These are phyloP conservation scores for Pseudogymnoascus sp. DNA, from an alignment of 2,329 filamentous ascomycete genomes.

Conservation along the genomic window DNA sequence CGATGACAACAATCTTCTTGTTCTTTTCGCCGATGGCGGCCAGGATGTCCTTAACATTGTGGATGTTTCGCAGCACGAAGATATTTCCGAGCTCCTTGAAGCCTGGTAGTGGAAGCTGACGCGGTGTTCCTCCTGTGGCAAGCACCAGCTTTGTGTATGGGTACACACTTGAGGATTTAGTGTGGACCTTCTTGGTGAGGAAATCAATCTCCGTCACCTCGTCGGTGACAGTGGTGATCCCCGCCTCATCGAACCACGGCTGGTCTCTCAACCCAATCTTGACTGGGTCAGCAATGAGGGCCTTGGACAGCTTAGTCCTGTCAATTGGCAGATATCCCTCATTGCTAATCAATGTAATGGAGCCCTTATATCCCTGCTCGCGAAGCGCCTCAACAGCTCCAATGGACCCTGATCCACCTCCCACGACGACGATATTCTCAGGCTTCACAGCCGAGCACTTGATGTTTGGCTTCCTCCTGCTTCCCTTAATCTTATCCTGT, in stretches of 20 bases:
- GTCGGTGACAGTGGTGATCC: slow-evolving; percentile 49
- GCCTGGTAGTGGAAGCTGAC: slow-evolving; percentile 67
- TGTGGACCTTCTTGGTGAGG: slow-evolving; percentile 60
- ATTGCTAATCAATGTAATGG: slow-evolving; percentile 72
- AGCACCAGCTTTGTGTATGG: slow-evolving; percentile 83
- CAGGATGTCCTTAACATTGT: slow-evolving; percentile 70
- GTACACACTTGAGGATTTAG: slow-evolving; percentile 61
- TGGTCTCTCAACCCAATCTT: slow-evolving; percentile 72
- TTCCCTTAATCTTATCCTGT: slow-evolving; percentile 67
- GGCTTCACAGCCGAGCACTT: slow-evolving; percentile 50
- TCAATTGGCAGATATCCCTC: slow-evolving; percentile 87
- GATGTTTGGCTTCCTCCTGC: slow-evolving; percentile 64
- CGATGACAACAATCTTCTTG: slow-evolving; percentile 89
- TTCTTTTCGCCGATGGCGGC: slow-evolving; percentile 70
- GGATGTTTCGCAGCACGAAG: slow-evolving; percentile 72
- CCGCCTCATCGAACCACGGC: slow-evolving; percentile 63
- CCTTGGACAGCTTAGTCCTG: slow-evolving; percentile 91
- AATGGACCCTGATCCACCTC: slow-evolving; percentile 76
- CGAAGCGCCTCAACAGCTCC: slow-evolving; percentile 77
- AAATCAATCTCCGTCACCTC: slow-evolving; percentile 74
- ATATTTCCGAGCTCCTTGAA: slow-evolving; percentile 83
- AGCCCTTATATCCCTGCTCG: slow-evolving; percentile 69
- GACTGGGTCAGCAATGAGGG: slow-evolving; percentile 68
- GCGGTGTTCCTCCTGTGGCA: slow-evolving; percentile 75
- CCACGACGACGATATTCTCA: slow-evolving; percentile 74